Evolutionary conservation across 2,329 filamentous ascomycete genomes (phyloP), one percentile per base, ranked within the genome.

Genomic region (Iodosphaeria phyllophila): DNA sequence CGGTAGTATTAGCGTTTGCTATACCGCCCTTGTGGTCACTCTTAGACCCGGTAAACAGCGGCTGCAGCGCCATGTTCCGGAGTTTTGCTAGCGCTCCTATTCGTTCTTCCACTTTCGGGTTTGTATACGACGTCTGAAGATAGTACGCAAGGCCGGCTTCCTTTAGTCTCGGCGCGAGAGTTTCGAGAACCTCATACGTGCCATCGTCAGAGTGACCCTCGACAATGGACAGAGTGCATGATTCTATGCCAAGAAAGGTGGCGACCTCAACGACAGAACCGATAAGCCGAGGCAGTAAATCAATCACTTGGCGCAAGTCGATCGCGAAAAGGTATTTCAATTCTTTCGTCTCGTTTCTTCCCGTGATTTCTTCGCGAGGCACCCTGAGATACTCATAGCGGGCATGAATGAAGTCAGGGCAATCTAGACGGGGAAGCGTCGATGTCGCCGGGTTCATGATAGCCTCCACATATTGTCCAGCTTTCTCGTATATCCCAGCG

Each of bases 121-220:
- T 42, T 17, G 63, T 40, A 3, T 46, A 37, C 30, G 51, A 61
- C 3, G 45, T 39, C 4, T 40, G 38, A 25, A 61, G 50, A 30
- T 51, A 45, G 35, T 62, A 68, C 1, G 33, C 29, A 2, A 48
- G 32, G 3, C 51, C 51, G 0, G 57, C 22, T 0, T 33, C 35
- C 8, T 52, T 37, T 0, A 71, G 36, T 3, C 47, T 42, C 1
- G 44, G 35, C 2, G 38, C 39, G 5, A 70, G 37, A 0, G 46
- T 43, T 2, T 42, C 28, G 2, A 71, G 48, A 6, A 68, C 46
- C 17, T 64, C 58, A 17, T 38, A 49, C 0, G 64, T 69, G 5
- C 60, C 62, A 30, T 70, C 64, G 12, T 50, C 35, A 0, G 63
- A 68, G 34, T 60, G 50, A 8, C 64, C 63, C 32, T 68, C 64